phyloP scores from a whole-genome alignment of 495 filamentous ascomycete species.

The Acidiella bohemica region DNA sequence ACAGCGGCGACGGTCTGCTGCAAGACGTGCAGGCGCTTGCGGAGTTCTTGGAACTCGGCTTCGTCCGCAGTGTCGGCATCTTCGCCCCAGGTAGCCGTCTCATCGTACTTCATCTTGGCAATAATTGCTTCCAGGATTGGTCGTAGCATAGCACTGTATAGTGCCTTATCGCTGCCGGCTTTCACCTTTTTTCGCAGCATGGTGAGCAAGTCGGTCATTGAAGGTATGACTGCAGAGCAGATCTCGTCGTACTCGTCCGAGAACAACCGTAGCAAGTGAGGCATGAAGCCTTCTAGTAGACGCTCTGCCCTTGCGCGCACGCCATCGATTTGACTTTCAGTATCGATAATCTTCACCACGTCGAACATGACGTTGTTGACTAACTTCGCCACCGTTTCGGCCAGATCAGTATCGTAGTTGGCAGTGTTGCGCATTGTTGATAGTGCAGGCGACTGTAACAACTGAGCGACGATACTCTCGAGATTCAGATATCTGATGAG shows the following conservation, averaged over 20 bases:
- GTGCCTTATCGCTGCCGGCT: conserved; percentile 40
- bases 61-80: conserved; percentile 94
- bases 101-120: conserved; percentile 90
- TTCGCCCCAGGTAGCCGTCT: conserved; percentile 83
- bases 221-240: conserved; percentile 85
- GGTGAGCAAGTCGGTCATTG: conserved; percentile 75
- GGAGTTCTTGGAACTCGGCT: conserved; percentile 92
- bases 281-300: conserved; percentile 66
- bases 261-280: conserved; percentile 79
- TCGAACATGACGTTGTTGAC: conserved; percentile 80
- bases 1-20: conserved; percentile 82
- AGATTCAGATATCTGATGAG: conserved; percentile 86
- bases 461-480: conserved; percentile 62
- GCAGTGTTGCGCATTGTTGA: conserved; percentile 61
- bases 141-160: conserved; percentile 64
- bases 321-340: conserved; percentile 42
- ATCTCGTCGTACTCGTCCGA: conserved; percentile 97
- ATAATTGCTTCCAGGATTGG: conserved; percentile 84
- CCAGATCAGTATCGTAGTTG: conserved; percentile 85
- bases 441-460: conserved; percentile 67
- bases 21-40: conserved; percentile 72
- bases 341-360: conserved; percentile 64
- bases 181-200: conserved; percentile 70
- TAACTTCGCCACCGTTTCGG: conserved; percentile 88
- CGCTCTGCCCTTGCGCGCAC: conserved; percentile 51